Base-by-base conservation (phyloP, 768 basidiomycete genomes). In the Collybia sordida region DNA sequence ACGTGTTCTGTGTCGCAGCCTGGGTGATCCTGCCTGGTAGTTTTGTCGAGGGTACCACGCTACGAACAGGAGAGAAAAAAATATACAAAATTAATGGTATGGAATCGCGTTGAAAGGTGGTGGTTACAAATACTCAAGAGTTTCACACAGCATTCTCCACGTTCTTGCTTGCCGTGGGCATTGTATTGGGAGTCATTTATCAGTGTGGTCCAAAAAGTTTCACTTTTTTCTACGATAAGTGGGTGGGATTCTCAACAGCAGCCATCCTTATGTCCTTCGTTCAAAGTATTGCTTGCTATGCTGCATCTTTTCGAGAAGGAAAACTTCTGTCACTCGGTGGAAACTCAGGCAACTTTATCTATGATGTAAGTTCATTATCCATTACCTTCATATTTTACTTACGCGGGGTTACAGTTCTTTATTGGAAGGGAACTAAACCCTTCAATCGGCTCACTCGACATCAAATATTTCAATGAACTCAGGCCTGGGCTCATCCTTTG, bases 401-500 rank as follows among this genome's bases (percentile, higher is more conserved):
- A 31, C 43, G n/a, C 15, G 12, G 23, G 22, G 34, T 8, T 18
- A 3, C 14, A 94, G 92, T 95, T 90, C 71, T 95, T 80, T 71
- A 94, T 95, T 54, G 93, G 93, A 15, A 88, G 93, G 44, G 88
- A 92, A 61, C 73, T 99, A 50, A 98, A 98, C 68, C 96, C 96
- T 0, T 82, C 85, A 0, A 81, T 92, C 48, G 86, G 88, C 35
- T 93, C 70, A 49, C 78, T 75, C 58, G 84, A 74, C 63, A 71
- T 74, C 70, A 85, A 72, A 62, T 90, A 81, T 60, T 88, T 76
- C 73, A 94, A 85, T 64, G 93, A 96, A 62, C 81, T 95, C 31
- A 81, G 92, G 22, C 93, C 93, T 0, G 92, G 93, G n/a, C 77
- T 96, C 49, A 95, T 95, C 56, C 81, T 93, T n/a, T 99, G 96